phyloP scores from a whole-genome alignment of 345 rosid species.

The Camelina sativa region DNA sequence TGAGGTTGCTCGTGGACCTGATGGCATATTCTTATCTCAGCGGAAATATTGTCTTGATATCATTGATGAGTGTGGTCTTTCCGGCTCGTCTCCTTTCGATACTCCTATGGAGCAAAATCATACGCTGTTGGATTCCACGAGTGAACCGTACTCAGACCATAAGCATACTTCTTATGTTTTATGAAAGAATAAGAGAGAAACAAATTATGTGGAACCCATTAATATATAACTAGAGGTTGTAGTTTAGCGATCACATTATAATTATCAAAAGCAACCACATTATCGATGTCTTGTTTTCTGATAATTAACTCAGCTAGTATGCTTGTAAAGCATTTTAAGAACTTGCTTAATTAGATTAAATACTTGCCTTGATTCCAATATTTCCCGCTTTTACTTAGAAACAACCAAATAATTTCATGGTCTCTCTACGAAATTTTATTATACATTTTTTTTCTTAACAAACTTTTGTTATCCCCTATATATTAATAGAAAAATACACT shows the following conservation, averaged over 20 bases:
- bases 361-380: background rate
- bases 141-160: no score
- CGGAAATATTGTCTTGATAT: no score
- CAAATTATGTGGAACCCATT: constrained; percentile 1
- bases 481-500: no score
- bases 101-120: no score
- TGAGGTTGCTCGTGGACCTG: no score
- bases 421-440: background rate
- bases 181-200: background rate
- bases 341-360: background rate
- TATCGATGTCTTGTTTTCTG: constrained; percentile 1
- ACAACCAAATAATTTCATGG: background rate
- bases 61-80: no score
- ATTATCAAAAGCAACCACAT: background rate
- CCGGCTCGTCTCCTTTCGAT: no score
- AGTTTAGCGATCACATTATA: constrained; percentile 4
- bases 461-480: no score
- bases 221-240: background rate
- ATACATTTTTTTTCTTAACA: background rate
- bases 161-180: background rate
- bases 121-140: background rate
- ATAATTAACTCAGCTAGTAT: background rate
- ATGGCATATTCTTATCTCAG: no score
- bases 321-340: background rate
- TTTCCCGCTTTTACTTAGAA: background rate